Conservation (phyloP, 2,329 filamentous ascomycete species). For the Dryadomyces sulphureus region DNA sequence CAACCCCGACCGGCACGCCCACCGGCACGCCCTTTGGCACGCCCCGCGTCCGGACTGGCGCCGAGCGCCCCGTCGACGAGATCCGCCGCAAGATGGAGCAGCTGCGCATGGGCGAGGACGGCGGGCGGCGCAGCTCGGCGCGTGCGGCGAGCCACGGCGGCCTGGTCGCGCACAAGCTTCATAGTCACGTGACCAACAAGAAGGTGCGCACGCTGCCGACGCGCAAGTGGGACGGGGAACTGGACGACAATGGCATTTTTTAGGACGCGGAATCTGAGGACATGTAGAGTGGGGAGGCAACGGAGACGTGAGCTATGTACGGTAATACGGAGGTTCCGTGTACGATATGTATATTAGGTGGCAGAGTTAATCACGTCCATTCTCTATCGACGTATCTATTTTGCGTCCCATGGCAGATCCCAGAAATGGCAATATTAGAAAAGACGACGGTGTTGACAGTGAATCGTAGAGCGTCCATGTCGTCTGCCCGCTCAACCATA, state of each 20-base stretch:
- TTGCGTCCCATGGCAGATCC: too few species aligned
- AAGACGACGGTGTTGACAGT: too few species aligned
- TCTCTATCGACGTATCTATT: too few species aligned
- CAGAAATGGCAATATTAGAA: too few species aligned
- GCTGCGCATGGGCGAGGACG: slow-evolving; percentile 29
- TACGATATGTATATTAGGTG: too few species aligned
- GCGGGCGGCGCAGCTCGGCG: neutral
- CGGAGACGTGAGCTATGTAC: too few species aligned
- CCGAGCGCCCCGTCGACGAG: slow-evolving; percentile 13
- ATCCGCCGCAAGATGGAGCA: slow-evolving; percentile 33
- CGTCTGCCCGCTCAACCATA: too few species aligned
- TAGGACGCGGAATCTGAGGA: slow-evolving; percentile 7
- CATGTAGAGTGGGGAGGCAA: too few species aligned
- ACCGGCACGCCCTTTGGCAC: slow-evolving; percentile 1
- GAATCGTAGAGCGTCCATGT: too few species aligned
- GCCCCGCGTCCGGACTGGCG: slow-evolving; percentile 3
- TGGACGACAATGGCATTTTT: slow-evolving; percentile 25
- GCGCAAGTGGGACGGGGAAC: slow-evolving; percentile 30
- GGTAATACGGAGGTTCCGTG: too few species aligned
- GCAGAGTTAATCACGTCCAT: too few species aligned
- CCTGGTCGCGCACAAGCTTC: slow-evolving; percentile 14
- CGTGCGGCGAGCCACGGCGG: slow-evolving; percentile 7
- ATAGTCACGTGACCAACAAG: slow-evolving; percentile 19
- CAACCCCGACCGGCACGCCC: neutral
- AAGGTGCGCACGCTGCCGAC: slow-evolving; percentile 34